Base-by-base conservation (phyloP, 1,284 basidiomycete species). In the Sphaerobolus stellatus region DNA sequence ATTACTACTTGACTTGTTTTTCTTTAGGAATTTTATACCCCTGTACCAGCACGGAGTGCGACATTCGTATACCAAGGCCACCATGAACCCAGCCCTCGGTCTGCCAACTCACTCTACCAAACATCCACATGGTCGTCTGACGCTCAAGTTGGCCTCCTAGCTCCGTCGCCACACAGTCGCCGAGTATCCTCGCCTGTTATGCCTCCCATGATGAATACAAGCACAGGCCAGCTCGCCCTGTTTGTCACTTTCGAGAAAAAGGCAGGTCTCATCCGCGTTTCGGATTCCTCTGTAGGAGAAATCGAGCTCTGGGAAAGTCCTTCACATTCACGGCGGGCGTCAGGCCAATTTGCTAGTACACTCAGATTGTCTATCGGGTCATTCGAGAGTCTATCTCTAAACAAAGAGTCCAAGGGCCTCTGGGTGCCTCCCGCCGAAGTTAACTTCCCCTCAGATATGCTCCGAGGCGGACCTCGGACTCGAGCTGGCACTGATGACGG, bases 171-270 rank as follows among this genome's bases (percentile, higher is more conserved):
- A n/a, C n/a, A n/a, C n/a, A n/a, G 27, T 29, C 50, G 50, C 5
- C 50, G 50, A 1, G 40, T 31, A 3, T 52, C 50, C n/a, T 43
- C 49, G 7, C 49, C 40, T 29, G 9, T n/a, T n/a, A n/a, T n/a
- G n/a, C n/a, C n/a, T n/a, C n/a, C n/a, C n/a, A n/a, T n/a, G n/a
- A n/a, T n/a, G n/a, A n/a, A n/a, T n/a, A n/a, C n/a, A n/a, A n/a
- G n/a, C n/a, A n/a, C n/a, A 22, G 77, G 79, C 2, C 88, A 90
- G 59, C 80, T 88, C 62, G 82, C 81, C 59, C 72, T 92, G 11
- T 91, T 91, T 62, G 82, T 90, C 53, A 72, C 84, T 25, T 92
- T 92, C 64, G 90, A 91, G 66, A 92, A 92, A 71, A 91, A 88
- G 63, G 88, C 88, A 1, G 81, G 83, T 22, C 74, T 88, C 67